Conservation (phyloP, 371 early-diverging fungal species). For the Mucor mucedo region DNA sequence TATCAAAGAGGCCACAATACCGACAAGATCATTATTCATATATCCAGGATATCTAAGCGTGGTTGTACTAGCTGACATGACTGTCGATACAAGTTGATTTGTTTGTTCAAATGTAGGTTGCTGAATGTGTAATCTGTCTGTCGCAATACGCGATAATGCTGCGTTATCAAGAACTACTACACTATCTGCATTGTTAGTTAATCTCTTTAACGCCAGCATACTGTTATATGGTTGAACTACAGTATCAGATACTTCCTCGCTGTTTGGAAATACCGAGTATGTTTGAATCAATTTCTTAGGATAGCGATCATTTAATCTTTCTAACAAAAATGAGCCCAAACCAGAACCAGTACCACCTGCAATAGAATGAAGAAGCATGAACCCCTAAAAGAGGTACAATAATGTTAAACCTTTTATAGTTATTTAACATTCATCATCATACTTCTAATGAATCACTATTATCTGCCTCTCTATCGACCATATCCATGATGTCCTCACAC, state of each 20-base stretch:
- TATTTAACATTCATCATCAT: neutral
- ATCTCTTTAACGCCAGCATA: slow-evolving; percentile 90
- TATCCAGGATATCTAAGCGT: slow-evolving; percentile 99
- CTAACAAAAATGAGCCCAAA: slow-evolving; percentile 89
- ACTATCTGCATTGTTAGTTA: slow-evolving; percentile 93
- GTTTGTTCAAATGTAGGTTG: slow-evolving; percentile 96
- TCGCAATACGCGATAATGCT: slow-evolving; percentile 92
- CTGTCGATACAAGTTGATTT: slow-evolving; percentile 98
- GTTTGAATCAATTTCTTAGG: slow-evolving; percentile 98
- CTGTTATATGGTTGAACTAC: slow-evolving; percentile 99
- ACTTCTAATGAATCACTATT: slow-evolving; percentile 90
- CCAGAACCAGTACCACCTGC: slow-evolving; percentile 99
- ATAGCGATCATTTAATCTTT: slow-evolving; percentile 91
- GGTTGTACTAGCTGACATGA: slow-evolving; percentile 97
- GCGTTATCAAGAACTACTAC: slow-evolving; percentile 97
- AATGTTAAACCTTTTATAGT: neutral
- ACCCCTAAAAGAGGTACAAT: slow-evolving; percentile 54
- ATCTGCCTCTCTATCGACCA: slow-evolving; percentile 95
- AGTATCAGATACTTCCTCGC: slow-evolving; percentile 95
- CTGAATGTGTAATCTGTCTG: slow-evolving; percentile 91
- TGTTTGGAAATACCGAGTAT: slow-evolving; percentile 99
- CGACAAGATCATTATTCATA: slow-evolving; percentile 98
- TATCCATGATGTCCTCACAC: slow-evolving; percentile 88
- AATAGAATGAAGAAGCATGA: slow-evolving; percentile 91
- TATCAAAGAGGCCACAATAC: slow-evolving; percentile 93